phyloP scores from a whole-genome alignment of 2,329 filamentous ascomycete genomes.

The Phialophora tarda region DNA sequence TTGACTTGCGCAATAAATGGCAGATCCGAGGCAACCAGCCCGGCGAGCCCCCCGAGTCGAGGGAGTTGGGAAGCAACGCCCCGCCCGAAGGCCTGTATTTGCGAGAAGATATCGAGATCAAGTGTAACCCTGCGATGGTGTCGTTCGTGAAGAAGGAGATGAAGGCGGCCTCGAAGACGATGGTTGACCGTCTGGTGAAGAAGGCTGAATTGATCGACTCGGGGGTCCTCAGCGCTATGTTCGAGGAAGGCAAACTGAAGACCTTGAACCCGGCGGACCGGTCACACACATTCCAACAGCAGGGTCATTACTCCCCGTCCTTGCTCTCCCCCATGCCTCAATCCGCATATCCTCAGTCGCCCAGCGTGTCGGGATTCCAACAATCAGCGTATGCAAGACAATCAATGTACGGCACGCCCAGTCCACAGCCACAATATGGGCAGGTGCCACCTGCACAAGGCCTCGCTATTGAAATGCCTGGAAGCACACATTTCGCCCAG shows the following conservation, averaged over 20 bases:
- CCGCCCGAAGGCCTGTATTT: conserved; percentile 76
- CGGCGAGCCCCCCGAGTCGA: conserved; percentile 69
- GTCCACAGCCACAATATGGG: conserved; percentile 8
- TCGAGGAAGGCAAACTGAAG: conserved; percentile 37
- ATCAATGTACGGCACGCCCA: conserved; percentile 21
- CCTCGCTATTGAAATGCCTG: conserved; percentile 39
- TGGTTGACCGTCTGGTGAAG: conserved; percentile 68
- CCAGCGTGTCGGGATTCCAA: conserved; percentile 17
- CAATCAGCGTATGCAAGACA: conserved; percentile 30
- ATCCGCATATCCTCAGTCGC: conserved; percentile 17
- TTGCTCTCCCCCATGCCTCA: conserved; percentile 25
- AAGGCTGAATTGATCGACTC: conserved; percentile 55
- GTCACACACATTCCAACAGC: conserved; percentile 27
- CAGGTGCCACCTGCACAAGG: conserved; percentile 25
- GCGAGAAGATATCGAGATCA: conserved; percentile 81
- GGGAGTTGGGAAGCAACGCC: conserved; percentile 69
- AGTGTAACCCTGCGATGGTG: conserved; percentile 76
- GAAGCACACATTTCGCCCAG: conserved; percentile 30
- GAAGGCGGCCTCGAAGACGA: conserved; percentile 72
- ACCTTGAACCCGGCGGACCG: conserved; percentile 37
- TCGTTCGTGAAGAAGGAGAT: conserved; percentile 82
- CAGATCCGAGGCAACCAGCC: conserved; percentile 74
- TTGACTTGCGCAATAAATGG: conserved; percentile 81
- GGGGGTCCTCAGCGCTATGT: conserved; percentile 39
- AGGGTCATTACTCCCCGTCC: conserved; percentile 31